These are phyloP conservation scores for Alternaria panax DNA, from an alignment of 2,329 filamentous ascomycete species.

Conservation along the genomic window DNA sequence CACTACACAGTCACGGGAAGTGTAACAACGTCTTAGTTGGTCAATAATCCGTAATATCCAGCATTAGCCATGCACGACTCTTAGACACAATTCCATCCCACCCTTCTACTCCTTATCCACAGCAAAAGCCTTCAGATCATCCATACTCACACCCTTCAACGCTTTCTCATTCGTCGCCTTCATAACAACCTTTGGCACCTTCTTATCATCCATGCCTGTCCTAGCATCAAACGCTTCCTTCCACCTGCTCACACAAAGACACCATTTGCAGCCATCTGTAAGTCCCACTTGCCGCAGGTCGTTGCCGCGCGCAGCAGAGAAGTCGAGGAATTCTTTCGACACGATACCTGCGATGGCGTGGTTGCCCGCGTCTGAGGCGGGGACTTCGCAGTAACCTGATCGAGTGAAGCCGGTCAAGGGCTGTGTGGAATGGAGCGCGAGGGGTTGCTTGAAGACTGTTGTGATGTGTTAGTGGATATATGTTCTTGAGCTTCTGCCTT, in stretches of 20 bases:
- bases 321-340: conserved; percentile 68
- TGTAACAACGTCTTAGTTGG: too few relatives aligned
- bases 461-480: background rate
- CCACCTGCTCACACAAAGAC: conserved; percentile 67
- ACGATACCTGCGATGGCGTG: conserved; percentile 66
- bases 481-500: background rate
- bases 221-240: conserved; percentile 66
- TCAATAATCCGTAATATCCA: background rate
- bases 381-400: conserved; percentile 67
- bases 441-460: conserved; percentile 41
- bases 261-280: conserved; percentile 68
- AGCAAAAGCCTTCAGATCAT: conserved; percentile 60
- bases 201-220: conserved; percentile 55
- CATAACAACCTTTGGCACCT: conserved; percentile 59
- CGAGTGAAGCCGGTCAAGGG: conserved; percentile 68
- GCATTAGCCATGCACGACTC: background rate
- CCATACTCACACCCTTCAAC: conserved; percentile 56
- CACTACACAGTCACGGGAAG: background rate
- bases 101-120: conserved; percentile 46
- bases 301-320: conserved; percentile 65
- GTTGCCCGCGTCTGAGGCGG: conserved; percentile 63
- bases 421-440: conserved; percentile 63
- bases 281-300: conserved; percentile 64
- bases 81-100: background rate
- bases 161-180: conserved; percentile 63